Evolutionary conservation across 169 alveolate species (phyloP), one percentile per base, ranked within the genome.

Genomic region (Eimeria sp.): DNA sequence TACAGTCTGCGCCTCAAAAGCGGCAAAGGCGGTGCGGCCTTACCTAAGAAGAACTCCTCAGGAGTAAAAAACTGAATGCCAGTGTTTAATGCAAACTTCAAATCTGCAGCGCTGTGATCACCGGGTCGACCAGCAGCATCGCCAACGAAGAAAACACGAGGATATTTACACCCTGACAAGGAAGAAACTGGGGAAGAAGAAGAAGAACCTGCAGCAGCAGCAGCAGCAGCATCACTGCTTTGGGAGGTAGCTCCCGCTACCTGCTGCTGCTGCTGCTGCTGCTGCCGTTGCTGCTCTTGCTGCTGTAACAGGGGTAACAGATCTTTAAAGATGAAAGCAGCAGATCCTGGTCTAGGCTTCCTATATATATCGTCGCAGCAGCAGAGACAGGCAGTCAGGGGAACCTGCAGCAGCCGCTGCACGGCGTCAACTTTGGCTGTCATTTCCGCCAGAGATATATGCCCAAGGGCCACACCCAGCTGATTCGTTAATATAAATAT

Each of bases 31-130:
- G 95, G 96, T 11, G 94, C 54, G 0, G 68, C 72, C 25, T 68
- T 43, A 14, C 68, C 77, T 4, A 23, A 2, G 33, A 95, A 95
- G 54, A 95, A 95, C 43, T 95, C 89, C 68, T 95, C 97, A 23
- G 97, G 97, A 25, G 97, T 95, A 56, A 49, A 89, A 76, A 95
- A 95, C 54, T 49, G 95, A 74, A 95, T 85, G 10, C 97, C 97
- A 27, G 78, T 71, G 77, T 95, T 95, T 43, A 89, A 37, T 0
- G 97, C 95, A 52, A 95, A 87, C 78, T 88, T 95, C 52, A 95
- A 10, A 46, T 95, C 97, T 54, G 95, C 95, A n/a, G 90, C 80
- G 58, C 95, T 88, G 87, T 77, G 95, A 43, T 95, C 97, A n/a
- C 93, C 93, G 1, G 60, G 91, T 18, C 97, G 91, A 10, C 97